These are phyloP conservation scores for Mycena indigotica DNA, from an alignment of 768 basidiomycete species.

Conservation along the genomic window DNA sequence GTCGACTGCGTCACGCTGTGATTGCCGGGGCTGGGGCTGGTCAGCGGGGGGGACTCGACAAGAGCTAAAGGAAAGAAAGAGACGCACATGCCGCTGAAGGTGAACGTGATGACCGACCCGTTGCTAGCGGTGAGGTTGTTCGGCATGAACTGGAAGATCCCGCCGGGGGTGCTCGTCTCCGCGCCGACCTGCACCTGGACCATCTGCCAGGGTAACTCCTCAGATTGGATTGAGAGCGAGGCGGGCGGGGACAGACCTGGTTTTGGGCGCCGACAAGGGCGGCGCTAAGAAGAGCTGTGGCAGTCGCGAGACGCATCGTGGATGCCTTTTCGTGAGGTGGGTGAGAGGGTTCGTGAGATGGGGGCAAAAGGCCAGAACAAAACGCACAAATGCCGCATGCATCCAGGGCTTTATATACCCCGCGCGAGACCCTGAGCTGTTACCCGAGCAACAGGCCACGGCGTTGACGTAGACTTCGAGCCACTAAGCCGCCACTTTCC, in stretches of 20 bases:
- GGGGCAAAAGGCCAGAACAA: too few relatives aligned
- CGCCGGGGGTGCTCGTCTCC: slow-evolving; percentile 27
- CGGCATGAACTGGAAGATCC: slow-evolving; percentile 37
- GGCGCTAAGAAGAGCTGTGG: background rate
- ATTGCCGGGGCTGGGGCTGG: slow-evolving; percentile 55
- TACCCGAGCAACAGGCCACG: too few relatives aligned
- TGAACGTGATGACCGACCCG: slow-evolving; percentile 53
- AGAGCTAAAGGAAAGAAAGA: slow-evolving; percentile 27
- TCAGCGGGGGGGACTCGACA: too few relatives aligned
- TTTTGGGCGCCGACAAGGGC: background rate
- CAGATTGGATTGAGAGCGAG: background rate
- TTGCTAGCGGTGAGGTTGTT: slow-evolving; percentile 41
- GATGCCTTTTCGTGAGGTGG: too few relatives aligned
- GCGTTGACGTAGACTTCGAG: too few relatives aligned
- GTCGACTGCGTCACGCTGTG: slow-evolving; percentile 57
- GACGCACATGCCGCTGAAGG: slow-evolving; percentile 40
- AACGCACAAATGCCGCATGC: too few relatives aligned
- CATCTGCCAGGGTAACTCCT: background rate
- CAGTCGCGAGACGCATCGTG: background rate
- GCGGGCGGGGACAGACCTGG: background rate
- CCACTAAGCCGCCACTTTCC: too few relatives aligned
- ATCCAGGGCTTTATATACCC: too few relatives aligned
- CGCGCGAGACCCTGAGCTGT: too few relatives aligned
- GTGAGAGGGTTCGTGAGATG: too few relatives aligned
- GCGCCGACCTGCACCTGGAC: background rate